Evolutionary conservation across 148 eudicot species (phyloP).

Genomic region (Cornus suecica): DNA sequence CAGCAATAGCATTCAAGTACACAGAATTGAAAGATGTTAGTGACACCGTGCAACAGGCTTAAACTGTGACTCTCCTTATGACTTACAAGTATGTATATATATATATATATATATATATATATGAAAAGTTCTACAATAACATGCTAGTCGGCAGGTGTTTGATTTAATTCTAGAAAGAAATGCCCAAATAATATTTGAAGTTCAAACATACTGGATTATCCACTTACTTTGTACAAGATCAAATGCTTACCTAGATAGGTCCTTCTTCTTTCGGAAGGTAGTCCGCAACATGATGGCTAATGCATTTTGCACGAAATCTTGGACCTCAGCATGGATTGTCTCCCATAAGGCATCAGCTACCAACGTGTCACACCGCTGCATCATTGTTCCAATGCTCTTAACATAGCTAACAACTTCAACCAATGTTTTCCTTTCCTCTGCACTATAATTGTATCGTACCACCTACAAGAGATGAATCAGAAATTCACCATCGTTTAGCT

Average conservation of each 20-base stretch:
- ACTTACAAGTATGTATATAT: too few species aligned
- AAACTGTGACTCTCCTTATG: too few species aligned
- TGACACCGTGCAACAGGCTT: not conserved
- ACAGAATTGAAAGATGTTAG: not conserved
- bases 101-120: too few species aligned
- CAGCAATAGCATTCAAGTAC: not conserved
- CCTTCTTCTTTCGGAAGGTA: slow-evolving; percentile 92
- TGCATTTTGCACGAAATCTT: slow-evolving; percentile 96
- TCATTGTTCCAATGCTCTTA: slow-evolving; percentile 86
- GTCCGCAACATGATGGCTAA: slow-evolving; percentile 90
- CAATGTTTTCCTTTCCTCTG: slow-evolving; percentile 86
- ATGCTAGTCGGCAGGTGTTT: not conserved
- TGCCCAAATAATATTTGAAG: not conserved
- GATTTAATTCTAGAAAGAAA: too few species aligned
- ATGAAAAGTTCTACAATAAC: not conserved
- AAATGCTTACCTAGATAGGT: slow-evolving; percentile 68
- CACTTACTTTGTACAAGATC: not conserved
- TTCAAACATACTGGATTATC: not conserved
- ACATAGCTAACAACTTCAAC: slow-evolving; percentile 93
- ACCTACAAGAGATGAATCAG: slow-evolving; percentile 50
- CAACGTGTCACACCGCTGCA: slow-evolving; percentile 86
- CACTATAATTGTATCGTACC: slow-evolving; percentile 81
- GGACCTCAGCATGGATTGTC: slow-evolving; percentile 97
- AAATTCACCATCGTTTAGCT: not conserved
- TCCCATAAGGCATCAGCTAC: slow-evolving; percentile 99